Conservation (phyloP, 139 green algal genomes). For the Gonium pectorale region DNA sequence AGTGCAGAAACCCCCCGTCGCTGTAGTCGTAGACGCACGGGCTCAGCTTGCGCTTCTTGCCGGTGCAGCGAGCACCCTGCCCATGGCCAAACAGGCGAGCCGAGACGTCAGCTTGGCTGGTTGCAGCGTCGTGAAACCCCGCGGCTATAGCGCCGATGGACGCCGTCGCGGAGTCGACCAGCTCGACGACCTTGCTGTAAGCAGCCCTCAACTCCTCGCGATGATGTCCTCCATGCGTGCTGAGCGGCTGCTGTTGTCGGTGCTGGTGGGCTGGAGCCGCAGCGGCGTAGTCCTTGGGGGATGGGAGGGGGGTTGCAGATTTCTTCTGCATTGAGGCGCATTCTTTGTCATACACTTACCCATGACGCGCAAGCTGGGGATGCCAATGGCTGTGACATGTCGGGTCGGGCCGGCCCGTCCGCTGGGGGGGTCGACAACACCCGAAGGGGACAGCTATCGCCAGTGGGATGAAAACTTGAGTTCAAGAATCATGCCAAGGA, state of each 20-base stretch:
- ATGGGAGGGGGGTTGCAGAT: too few species aligned
- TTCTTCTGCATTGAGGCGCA: too few species aligned
- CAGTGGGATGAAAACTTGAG: neutral
- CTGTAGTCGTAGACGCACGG: slow-evolving; percentile 35
- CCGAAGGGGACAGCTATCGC: too few species aligned
- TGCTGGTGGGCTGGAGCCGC: too few species aligned
- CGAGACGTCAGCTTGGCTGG: slow-evolving; percentile 1
- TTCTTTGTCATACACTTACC: too few species aligned
- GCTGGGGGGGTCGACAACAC: too few species aligned
- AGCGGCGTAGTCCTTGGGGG: too few species aligned
- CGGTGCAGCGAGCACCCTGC: neutral
- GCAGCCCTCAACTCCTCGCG: neutral
- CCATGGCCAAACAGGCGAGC: neutral
- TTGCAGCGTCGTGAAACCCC: neutral
- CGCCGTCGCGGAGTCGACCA: neutral
- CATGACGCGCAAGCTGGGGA: neutral
- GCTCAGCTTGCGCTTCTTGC: slow-evolving; percentile 28
- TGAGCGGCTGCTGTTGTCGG: too few species aligned
- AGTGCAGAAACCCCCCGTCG: neutral
- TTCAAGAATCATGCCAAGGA: too few species aligned
- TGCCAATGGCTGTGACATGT: neutral
- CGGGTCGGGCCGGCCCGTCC: too few species aligned
- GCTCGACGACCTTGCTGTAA: neutral
- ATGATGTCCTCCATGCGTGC: neutral
- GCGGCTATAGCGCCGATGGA: neutral